Base-by-base conservation (phyloP, 345 rosid species). In the Cardamine resedifolia region DNA sequence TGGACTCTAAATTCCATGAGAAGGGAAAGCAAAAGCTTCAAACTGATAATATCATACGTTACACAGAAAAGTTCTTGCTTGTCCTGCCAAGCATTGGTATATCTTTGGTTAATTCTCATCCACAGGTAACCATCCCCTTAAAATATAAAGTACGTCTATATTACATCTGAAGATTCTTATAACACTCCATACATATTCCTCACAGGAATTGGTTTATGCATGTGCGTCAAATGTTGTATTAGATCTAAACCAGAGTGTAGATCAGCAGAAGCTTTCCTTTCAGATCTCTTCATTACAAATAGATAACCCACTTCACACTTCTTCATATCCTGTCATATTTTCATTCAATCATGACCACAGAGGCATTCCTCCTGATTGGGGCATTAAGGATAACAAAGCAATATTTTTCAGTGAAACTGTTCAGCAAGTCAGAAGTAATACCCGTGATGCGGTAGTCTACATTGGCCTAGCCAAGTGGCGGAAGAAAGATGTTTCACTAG, bases 161-260 rank as follows among this genome's bases (percentile, higher is more conserved):
- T 20, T 34, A 60, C 47, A 51, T 72, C 74, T 26, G 18, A 43
- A 62, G 28, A 52, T 14, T 58, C 38, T 66, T 19, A 41, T 43
- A 39, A 71, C 76, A 39, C 67, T 59, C 36, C 43, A 58, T 26
- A 45, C 72, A 47, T 76, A 61, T 58, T 60, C 73, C 72, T 84
- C 69, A 66, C 71, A 93, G 98, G 98, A 93, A 77, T 73, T 93
- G 82, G 85, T 93, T 74, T 93, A 85, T 83, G 97, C 85, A 34
- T 87, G 90, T 83, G 89, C 89, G 34, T 85, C 82, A 81, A 85
- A 84, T 78, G 72, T 90, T 56, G 80, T 78, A 16, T 34, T 89
- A 58, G 81, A 88, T 31, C 72, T 93, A 47, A 83, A 76, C 65
- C 98, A 90, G 82, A 89, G 89, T 77, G 74, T 86, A 68, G 97